These are phyloP conservation scores for Fusarium mangiferae DNA, from an alignment of 2,329 filamentous ascomycete genomes.

Conservation along the genomic window DNA sequence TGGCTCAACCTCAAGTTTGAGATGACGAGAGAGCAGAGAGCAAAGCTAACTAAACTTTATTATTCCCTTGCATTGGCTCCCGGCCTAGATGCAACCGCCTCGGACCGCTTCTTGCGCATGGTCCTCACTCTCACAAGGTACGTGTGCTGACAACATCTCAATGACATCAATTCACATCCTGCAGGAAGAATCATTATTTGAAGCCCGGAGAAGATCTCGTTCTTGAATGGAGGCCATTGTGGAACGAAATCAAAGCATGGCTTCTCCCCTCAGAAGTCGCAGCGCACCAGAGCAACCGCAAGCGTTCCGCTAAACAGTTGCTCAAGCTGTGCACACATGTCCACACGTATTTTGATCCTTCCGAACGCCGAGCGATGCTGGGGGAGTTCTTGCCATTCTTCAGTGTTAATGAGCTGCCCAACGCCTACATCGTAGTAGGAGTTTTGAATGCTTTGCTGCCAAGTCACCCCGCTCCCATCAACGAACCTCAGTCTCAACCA, in stretches of 20 bases:
- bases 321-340: constrained; percentile 91
- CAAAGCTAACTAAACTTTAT: constrained; percentile 88
- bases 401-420: constrained; percentile 90
- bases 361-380: constrained; percentile 82
- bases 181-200: constrained; percentile 92
- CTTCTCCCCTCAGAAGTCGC: constrained; percentile 88
- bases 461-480: constrained; percentile 79
- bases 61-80: constrained; percentile 93
- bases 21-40: constrained; percentile 83
- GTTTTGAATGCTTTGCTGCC: constrained; percentile 88
- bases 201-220: constrained; percentile 89
- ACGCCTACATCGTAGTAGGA: constrained; percentile 92
- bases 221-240: constrained; percentile 93
- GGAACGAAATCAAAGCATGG: constrained; percentile 90
- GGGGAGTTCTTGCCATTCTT: constrained; percentile 87
- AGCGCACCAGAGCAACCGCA: constrained; percentile 65
- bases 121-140: constrained; percentile 95
- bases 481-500: constrained; percentile 80
- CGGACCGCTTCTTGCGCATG: constrained; percentile 96
- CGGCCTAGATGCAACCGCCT: constrained; percentile 81
- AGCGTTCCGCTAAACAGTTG: constrained; percentile 71
- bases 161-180: constrained; percentile 14
- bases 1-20: constrained; percentile 99
- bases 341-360: constrained; percentile 91
- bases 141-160: constrained; percentile 47